Evolutionary conservation across 2,329 filamentous ascomycete genomes (phyloP), one percentile per base, ranked within the genome.

Genomic region (Trichoderma cornu-damae): DNA sequence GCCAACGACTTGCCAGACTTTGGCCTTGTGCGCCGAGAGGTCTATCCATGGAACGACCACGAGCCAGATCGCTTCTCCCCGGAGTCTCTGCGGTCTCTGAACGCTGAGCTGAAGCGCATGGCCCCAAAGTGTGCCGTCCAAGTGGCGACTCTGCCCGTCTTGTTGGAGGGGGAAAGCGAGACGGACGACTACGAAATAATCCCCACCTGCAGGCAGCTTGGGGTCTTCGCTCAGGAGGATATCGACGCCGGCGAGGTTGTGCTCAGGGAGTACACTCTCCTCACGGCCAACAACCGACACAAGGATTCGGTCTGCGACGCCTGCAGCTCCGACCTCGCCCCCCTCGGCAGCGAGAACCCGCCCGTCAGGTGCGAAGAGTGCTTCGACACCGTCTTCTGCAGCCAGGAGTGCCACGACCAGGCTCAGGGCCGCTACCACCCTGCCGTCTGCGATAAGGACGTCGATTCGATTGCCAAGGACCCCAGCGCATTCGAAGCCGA

Each of bases 221-320:
- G 94, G 4, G 80, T 99, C 3, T 97, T 97, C 69, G 93, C 92
- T 6, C 89, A 85, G 64, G 82, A 89, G 61, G 86, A 96, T 62
- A 89, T 97, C 35, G 74, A 77, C 0, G 83, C 90, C 0, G 89
- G 88, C 8, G 88, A 95, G 69, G 77, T 80, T 5, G 84, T 96
- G 2, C 79, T 99, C 28, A 77, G 83, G 47, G 94, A 99, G 68
- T 89, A 87, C 60, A 94, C 91, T 7, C 80, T 96, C 6, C 76
- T 99, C 38, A 96, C 92, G 2, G 92, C 90, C 44, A 94, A 93
- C 64, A 94, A 94, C 68, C 85, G 90, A 28, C 81, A 94, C 11
- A 90, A 95, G 68, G 91, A 96, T 61, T 80, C 88, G 4, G 81
- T 93, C 28, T 97, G 93, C 71, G 93, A 97, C 71, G 91, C 91